A percentile compares a stretch with the other conserved stretches of the same genome.
These are phyloP conservation scores for Penicillium lagena DNA, from an alignment of 495 filamentous ascomycete genomes.

Conservation along the genomic window DNA sequence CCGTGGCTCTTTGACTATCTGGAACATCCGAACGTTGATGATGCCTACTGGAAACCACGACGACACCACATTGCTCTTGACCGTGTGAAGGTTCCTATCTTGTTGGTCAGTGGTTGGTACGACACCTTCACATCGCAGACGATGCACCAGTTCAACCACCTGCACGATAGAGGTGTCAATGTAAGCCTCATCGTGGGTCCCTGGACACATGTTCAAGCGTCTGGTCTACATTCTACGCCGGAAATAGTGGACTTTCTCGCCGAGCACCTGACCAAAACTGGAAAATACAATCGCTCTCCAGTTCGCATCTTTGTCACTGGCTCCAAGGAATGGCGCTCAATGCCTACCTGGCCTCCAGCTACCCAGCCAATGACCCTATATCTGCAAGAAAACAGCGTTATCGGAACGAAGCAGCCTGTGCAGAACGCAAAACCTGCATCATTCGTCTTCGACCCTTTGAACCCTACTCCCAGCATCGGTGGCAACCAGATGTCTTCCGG, in stretches of 20 bases:
- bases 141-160: conserved; percentile 13
- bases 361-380: conserved; percentile 7
- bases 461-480: conserved; percentile 22
- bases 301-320: conserved; percentile 11
- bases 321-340: conserved; percentile 9
- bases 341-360: conserved; percentile 11
- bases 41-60: conserved; percentile 11
- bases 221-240: conserved; percentile 8
- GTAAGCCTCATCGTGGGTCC: conserved; percentile 11
- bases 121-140: conserved; percentile 16
- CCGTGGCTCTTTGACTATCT: conserved; percentile 15
- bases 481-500: conserved; percentile 8
- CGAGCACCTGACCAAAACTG: conserved; percentile 10
- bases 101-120: conserved; percentile 25
- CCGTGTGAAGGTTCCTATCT: conserved; percentile 16
- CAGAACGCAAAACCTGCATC: conserved; percentile 6
- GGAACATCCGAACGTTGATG: conserved; percentile 9
- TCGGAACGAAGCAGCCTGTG: conserved; percentile 4
- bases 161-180: conserved; percentile 7
- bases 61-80: conserved; percentile 16
- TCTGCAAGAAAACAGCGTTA: conserved; percentile 6
- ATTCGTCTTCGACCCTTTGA: conserved; percentile 21
- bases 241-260: conserved; percentile 13
- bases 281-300: conserved; percentile 4
- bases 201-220: conserved; percentile 12